Evolutionary conservation across 345 rosid species (phyloP).

Genomic region (Camelina hispida): DNA sequence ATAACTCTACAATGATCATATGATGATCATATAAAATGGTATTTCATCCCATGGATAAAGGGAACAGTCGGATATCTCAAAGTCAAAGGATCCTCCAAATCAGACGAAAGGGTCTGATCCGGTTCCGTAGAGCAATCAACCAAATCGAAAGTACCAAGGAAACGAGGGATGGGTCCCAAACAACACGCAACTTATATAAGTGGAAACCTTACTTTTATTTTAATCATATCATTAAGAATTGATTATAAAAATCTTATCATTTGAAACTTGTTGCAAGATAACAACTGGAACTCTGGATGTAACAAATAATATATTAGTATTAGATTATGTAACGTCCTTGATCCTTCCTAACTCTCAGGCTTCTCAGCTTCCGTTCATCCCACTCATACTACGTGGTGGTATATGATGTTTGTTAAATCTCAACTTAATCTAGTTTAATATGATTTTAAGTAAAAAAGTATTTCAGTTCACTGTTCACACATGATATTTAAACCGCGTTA

Average conservation of each 20-base stretch:
- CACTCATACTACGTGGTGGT: constrained; percentile 26
- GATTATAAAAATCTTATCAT: constrained; percentile 1
- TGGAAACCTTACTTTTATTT: constrained; percentile 6
- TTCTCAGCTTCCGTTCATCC: constrained; percentile 31
- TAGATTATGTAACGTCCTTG: constrained; percentile 30
- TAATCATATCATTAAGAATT: constrained; percentile 1
- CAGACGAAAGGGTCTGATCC: constrained; percentile 24
- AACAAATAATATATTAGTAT: constrained; percentile 17
- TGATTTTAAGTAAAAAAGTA: neutral
- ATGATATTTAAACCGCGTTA: neutral
- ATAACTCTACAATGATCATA: constrained; percentile 2
- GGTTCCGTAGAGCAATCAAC: constrained; percentile 34
- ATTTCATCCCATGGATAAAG: constrained; percentile 27
- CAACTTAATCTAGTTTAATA: too few species aligned
- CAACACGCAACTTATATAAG: constrained; percentile 33
- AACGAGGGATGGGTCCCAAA: constrained; percentile 34
- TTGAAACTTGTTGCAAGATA: constrained; percentile 19
- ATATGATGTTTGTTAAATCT: neutral
- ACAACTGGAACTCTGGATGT: constrained; percentile 24
- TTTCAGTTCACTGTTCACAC: neutral
- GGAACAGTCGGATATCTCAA: constrained; percentile 25
- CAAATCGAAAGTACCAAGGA: constrained; percentile 40
- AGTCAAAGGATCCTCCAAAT: constrained; percentile 42
- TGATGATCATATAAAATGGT: neutral
- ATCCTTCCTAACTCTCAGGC: constrained; percentile 4